Evolutionary conservation across 306 rosid species (phyloP).

Genomic region (Vigna reflexopilosa): DNA sequence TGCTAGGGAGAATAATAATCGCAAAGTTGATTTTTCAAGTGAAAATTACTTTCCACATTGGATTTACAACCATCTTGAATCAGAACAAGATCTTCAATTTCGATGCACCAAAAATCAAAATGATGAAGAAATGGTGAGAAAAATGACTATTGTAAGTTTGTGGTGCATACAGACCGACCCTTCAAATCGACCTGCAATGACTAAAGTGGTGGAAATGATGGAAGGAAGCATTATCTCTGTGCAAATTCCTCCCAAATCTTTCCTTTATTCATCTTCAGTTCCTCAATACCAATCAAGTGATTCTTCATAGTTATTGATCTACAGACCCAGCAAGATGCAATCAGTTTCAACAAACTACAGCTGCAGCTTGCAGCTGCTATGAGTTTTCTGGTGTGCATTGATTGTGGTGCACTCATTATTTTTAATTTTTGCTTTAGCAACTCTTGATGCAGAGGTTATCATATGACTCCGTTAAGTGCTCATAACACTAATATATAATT

Average conservation of each 20-base stretch:
- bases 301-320: neutral
- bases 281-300: neutral
- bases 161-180: constrained; percentile 29
- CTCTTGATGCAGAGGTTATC: no score
- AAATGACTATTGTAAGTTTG: constrained; percentile 42
- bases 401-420: neutral
- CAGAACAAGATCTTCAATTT: constrained; percentile 32
- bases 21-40: constrained; percentile 2
- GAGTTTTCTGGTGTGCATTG: neutral
- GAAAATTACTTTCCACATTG: constrained; percentile 47
- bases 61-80: constrained; percentile 45
- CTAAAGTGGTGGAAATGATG: constrained; percentile 16
- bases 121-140: constrained; percentile 39
- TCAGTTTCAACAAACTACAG: neutral
- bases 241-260: constrained; percentile 17
- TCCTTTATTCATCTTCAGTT: neutral
- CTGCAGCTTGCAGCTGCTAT: neutral
- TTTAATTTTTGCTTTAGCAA: neutral
- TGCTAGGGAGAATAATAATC: constrained; percentile 34
- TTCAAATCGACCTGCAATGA: constrained; percentile 39
- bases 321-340: neutral
- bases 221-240: constrained; percentile 4
- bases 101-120: constrained; percentile 1
- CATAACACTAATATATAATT: no score
- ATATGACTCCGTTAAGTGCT: no score